Evolutionary conservation across 2,329 filamentous ascomycete species (phyloP).

Genomic region (Cyphellophora attinorum): DNA sequence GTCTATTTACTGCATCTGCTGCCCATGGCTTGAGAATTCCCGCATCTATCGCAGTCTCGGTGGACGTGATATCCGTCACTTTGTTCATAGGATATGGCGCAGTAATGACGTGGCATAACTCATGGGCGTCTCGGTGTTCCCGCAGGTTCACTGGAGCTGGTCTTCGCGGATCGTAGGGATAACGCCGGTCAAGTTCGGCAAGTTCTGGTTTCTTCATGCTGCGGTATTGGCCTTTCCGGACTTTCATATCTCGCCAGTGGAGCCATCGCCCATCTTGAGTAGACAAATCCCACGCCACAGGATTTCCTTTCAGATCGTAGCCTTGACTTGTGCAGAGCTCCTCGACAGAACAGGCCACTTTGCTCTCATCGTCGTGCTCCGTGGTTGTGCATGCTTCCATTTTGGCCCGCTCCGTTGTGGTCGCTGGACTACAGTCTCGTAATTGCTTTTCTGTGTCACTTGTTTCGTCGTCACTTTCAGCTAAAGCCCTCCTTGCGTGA

Average conservation of each 20-base stretch:
- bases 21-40: background rate
- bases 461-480: slow-evolving; percentile 11
- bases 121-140: background rate
- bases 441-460: background rate
- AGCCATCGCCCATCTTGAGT: slow-evolving; percentile 16
- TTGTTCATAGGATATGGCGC: background rate
- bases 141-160: slow-evolving; percentile 4
- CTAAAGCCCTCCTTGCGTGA: slow-evolving; percentile 8
- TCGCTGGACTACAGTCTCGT: background rate
- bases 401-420: background rate
- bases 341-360: slow-evolving; percentile 1
- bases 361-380: slow-evolving; percentile 1
- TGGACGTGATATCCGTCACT: background rate
- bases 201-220: slow-evolving; percentile 2
- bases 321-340: slow-evolving; percentile 8
- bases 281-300: slow-evolving; percentile 12
- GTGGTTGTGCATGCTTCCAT: background rate
- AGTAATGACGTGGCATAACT: background rate
- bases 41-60: background rate
- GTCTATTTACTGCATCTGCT: no score
- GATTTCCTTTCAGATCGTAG: slow-evolving; percentile 9
- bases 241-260: slow-evolving; percentile 14
- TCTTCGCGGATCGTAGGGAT: slow-evolving; percentile 11
- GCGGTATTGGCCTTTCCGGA: slow-evolving; percentile 4
- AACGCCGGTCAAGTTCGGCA: slow-evolving; percentile 10